phyloP scores from a whole-genome alignment of 31 red algal genomes.

The Asparagopsis taxiformis region DNA sequence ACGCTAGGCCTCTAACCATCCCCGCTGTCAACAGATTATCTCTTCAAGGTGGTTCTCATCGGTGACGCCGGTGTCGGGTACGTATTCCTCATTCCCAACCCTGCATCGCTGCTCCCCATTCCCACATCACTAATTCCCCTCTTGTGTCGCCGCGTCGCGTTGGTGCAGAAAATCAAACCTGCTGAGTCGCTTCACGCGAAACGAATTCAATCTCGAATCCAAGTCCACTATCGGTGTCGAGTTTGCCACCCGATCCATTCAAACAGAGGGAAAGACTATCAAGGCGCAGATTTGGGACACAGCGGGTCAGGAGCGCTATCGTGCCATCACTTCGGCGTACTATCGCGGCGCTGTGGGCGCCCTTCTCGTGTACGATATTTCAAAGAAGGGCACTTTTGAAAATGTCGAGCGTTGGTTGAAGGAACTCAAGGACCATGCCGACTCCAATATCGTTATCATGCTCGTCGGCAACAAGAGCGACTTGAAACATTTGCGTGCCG shows the following conservation, averaged over 20 bases:
- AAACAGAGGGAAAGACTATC: conserved; percentile 94
- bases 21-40: conserved; percentile 33
- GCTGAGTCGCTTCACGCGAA: conserved; percentile 92
- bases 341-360: conserved; percentile 95
- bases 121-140: not conserved
- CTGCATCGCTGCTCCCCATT: not conserved
- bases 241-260: conserved; percentile 90
- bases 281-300: conserved; percentile 99
- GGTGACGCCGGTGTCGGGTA: conserved; percentile 66
- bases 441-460: conserved; percentile 95
- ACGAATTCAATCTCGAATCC: conserved; percentile 97
- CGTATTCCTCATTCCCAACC: conserved; percentile 1
- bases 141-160: not conserved
- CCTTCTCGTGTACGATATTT: conserved; percentile 89
- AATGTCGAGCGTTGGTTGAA: conserved; percentile 96
- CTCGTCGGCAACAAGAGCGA: conserved; percentile 97
- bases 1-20: not conserved
- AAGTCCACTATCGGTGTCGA: conserved; percentile 98
- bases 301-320: conserved; percentile 93
- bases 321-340: conserved; percentile 96
- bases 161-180: conserved; percentile 84
- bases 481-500: conserved; percentile 86
- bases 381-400: conserved; percentile 90
- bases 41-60: conserved; percentile 69
- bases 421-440: conserved; percentile 89